Conservation (phyloP, 257 asterid genomes). For the Plantago elongata region DNA sequence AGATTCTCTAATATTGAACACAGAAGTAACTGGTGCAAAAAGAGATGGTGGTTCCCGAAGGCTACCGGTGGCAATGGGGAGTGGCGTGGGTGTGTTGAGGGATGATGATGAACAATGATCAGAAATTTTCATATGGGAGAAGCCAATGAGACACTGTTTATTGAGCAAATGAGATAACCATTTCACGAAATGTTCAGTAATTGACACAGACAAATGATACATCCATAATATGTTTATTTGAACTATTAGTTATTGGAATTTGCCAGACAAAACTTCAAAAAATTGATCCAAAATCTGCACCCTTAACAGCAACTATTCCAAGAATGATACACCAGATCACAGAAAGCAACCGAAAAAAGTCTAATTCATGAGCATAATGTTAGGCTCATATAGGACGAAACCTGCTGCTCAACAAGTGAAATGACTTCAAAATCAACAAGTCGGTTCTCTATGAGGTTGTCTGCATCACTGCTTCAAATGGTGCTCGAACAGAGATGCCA, state of each 20-base stretch:
- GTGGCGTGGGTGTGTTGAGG: too few relatives aligned
- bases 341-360: not conserved
- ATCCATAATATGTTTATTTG: too few relatives aligned
- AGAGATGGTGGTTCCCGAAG: too few relatives aligned
- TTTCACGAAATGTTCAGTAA: too few relatives aligned
- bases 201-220: too few relatives aligned
- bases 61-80: too few relatives aligned
- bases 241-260: not conserved
- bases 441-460: not conserved
- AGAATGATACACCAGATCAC: not conserved
- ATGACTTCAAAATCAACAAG: not conserved
- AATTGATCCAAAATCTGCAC: not conserved
- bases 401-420: slow-evolving; percentile 5
- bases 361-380: not conserved
- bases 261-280: not conserved
- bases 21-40: too few relatives aligned
- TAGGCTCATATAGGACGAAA: not conserved
- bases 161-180: too few relatives aligned
- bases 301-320: not conserved
- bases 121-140: too few relatives aligned
- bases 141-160: too few relatives aligned
- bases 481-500: slow-evolving; percentile 88
- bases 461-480: slow-evolving; percentile 46
- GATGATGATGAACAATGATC: too few relatives aligned
- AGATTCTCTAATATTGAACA: too few relatives aligned